Evolutionary conservation across 192 early-diverging fungal species (phyloP), one percentile per base, ranked within the genome.

Genomic region (Lobosporangium transversale): DNA sequence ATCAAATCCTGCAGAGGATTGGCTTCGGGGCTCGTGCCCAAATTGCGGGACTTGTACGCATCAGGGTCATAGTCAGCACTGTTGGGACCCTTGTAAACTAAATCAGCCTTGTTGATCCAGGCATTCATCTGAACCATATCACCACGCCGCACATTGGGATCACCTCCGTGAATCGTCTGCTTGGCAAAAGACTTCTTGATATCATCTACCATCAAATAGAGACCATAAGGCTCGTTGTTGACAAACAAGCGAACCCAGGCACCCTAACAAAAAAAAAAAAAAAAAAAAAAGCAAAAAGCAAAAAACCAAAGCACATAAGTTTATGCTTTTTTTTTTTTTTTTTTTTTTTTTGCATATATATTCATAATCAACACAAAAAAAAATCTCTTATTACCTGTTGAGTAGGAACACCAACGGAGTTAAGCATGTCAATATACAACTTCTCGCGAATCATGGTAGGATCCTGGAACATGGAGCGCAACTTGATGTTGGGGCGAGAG

Each of bases 151-250:
- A 70, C 35, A 6, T 24, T 24, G 1, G 27, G 11, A 31, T 70
- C 40, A 15, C 70, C 66, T 24, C 49, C 61, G 43, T 80, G 67
- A 24, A 84, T 60, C 18, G 69, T 76, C 30, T 71, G 69, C 42
- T 71, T 60, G 2, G 78, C 27, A 68, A 79, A 84, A 14, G 76
- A 71, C 43, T 80, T 70, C 14, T 78, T 62, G 58, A 79, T 81
- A 18, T 74, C 71, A 43, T 84, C 83, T 18, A 84, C 74, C 30
- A 81, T 55, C 26, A 79, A 26, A 44, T 78, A 84, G 12, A 84
- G 32, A 24, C 83, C 83, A 50, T 74, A 57, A 33, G 73, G 73
- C 26, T 71, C 29, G 27, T 74, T 63, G 45, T 84, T 84, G 21
- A 82, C 47, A 52, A 75, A 78, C 0, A 84, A 61, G 47, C 83